A percentile compares a stretch with the other conserved stretches of the same genome.
These are phyloP conservation scores for Articulospora tetracladia DNA, from an alignment of 495 filamentous ascomycete species.

Conservation along the genomic window DNA sequence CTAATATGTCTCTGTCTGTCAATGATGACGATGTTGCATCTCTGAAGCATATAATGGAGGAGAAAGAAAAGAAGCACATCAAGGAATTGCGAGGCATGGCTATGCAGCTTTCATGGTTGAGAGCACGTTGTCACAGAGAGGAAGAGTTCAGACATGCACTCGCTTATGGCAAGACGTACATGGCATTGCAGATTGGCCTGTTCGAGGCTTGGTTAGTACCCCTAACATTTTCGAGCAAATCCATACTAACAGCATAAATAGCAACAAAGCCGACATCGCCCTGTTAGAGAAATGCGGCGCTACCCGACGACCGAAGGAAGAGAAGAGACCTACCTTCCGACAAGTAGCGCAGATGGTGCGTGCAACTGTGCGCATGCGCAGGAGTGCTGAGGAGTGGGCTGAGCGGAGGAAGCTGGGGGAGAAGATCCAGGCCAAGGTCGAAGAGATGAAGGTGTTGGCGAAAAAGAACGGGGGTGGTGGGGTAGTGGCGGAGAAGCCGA, in stretches of 20 bases:
- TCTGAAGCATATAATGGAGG: slow-evolving; percentile 27
- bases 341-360: slow-evolving; percentile 15
- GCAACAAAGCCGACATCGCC: slow-evolving; percentile 86
- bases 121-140: slow-evolving; percentile 73
- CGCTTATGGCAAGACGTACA: slow-evolving; percentile 73
- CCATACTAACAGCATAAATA: slow-evolving; percentile 33
- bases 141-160: slow-evolving; percentile 72
- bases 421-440: slow-evolving; percentile 14
- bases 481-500: not conserved
- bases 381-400: slow-evolving; percentile 18
- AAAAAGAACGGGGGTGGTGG: not conserved
- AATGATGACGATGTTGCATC: slow-evolving; percentile 21
- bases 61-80: slow-evolving; percentile 54
- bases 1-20: slow-evolving; percentile 32
- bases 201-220: slow-evolving; percentile 79
- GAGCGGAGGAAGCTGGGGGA: slow-evolving; percentile 19
- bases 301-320: slow-evolving; percentile 37
- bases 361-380: slow-evolving; percentile 24
- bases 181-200: slow-evolving; percentile 75
- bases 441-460: slow-evolving; percentile 11
- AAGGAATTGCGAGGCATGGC: slow-evolving; percentile 80
- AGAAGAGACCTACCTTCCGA: slow-evolving; percentile 33
- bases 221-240: slow-evolving; percentile 7
- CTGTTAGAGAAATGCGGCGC: slow-evolving; percentile 80
- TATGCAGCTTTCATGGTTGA: slow-evolving; percentile 87